These are phyloP conservation scores for Pleurotus sapidus DNA, from an alignment of 768 basidiomycete genomes.

Conservation along the genomic window DNA sequence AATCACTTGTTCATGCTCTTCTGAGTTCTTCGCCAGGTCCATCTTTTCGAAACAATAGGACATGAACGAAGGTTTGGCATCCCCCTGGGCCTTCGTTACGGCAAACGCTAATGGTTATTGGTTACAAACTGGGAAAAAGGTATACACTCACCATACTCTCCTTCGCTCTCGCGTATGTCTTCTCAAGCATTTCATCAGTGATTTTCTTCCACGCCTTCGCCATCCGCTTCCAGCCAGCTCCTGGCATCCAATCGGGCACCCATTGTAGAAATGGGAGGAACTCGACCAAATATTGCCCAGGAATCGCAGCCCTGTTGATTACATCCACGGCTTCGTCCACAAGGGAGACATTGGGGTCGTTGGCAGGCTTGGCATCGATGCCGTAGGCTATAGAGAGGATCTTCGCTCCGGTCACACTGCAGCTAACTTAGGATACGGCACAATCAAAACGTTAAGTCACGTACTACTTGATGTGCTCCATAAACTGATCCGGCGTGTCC, in stretches of 20 bases:
- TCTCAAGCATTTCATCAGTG: constrained; percentile 31
- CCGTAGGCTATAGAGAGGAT: not conserved
- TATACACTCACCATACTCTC: constrained; percentile 18
- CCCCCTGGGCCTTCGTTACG: constrained; percentile 15
- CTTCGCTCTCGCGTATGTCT: constrained; percentile 28
- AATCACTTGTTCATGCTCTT: constrained; percentile 17
- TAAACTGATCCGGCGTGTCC: constrained; percentile 2
- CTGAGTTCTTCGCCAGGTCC: constrained; percentile 14
- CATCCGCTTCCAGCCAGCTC: constrained; percentile 53
- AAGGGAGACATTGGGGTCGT: not conserved
- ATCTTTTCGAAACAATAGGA: constrained; percentile 10
- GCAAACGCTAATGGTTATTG: too few species aligned
- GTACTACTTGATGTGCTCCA: constrained; percentile 2
- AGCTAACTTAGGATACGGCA: not conserved
- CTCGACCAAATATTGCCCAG: constrained; percentile 9
- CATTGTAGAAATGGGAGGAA: constrained; percentile 24
- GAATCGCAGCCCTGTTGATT: not conserved
- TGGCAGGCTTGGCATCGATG: not conserved
- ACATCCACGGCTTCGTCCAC: not conserved
- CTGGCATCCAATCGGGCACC: constrained; percentile 59
- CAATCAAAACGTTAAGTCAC: not conserved
- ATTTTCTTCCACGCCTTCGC: constrained; percentile 40
- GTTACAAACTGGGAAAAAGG: not conserved
- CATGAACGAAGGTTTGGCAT: constrained; percentile 19
- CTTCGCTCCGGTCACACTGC: not conserved